A percentile compares a stretch with the other conserved stretches of the same genome.
Evolutionary conservation across 257 asterid species (phyloP).

Genomic region (Ocimum tenuiflorum): DNA sequence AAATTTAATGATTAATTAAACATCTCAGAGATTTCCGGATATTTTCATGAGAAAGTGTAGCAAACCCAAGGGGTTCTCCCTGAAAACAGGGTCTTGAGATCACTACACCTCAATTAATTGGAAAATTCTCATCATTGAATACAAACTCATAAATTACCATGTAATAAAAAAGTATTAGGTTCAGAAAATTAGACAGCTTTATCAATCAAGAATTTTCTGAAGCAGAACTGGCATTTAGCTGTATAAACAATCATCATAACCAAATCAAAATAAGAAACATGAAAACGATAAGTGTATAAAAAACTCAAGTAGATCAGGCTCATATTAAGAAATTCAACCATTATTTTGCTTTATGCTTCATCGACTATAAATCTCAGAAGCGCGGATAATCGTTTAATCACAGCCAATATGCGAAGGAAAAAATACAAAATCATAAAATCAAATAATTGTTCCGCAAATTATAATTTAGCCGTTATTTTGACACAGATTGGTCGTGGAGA

Average conservation of each 20-base stretch:
- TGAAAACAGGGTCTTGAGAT: conserved; percentile 22
- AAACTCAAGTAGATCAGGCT: conserved; percentile 26
- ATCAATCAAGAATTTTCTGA: conserved; percentile 89
- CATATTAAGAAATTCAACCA: conserved; percentile 94
- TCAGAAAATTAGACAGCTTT: conserved; percentile 64
- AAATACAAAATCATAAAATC: no score
- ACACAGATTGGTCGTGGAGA: conserved; percentile 55
- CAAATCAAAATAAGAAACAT: neutral
- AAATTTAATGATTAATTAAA: no score
- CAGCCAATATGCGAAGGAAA: no score
- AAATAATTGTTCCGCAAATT: no score
- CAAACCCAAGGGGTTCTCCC: conserved; percentile 30
- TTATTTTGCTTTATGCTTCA: conserved; percentile 45
- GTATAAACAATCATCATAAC: conserved; percentile 58
- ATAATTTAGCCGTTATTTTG: conserved; percentile 51
- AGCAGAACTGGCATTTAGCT: conserved; percentile 99
- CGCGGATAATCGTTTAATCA: conserved; percentile 71
- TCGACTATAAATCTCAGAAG: conserved; percentile 56
- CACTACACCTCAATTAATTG: conserved; percentile 29
- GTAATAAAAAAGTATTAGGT: conserved; percentile 16
- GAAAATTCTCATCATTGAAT: conserved; percentile 27
- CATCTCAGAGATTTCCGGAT: conserved; percentile 25
- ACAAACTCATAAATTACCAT: no score
- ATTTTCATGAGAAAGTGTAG: conserved; percentile 24
- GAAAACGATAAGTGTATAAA: no score